Evolutionary conservation across 2,329 filamentous ascomycete genomes (phyloP), one percentile per base, ranked within the genome.

Genomic region (Cladosporium sp.): DNA sequence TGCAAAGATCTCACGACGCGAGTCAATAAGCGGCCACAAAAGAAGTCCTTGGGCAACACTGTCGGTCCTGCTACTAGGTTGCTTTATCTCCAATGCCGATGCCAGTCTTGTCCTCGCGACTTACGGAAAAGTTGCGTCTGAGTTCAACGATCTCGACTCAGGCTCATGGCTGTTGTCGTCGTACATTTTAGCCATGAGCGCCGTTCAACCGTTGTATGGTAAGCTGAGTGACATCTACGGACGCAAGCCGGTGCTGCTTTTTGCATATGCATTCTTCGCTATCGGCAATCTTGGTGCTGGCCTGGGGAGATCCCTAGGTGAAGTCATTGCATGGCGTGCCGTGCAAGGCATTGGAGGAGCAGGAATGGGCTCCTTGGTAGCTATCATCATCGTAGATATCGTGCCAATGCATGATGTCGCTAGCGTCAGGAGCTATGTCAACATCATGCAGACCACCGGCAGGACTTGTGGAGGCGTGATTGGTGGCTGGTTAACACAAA

Each of bases 31-130:
- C 32, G 56, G 58, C 22, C 44, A 58, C 55, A 44, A 48, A 15
- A 56, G 36, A 42, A 56, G 61, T 4, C 60, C 66, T 8, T 69
- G 62, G 55, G 62, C 60, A 3, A 67, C 65, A 7, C 62, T 72
- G 12, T 70, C 68, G 4, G 67, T 70, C 1, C 61, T 71, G 1
- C 56, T 71, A 1, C 61, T 71, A 77, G 83, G 83, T 10, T 83
- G 87, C 13, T 89, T 90, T 62, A 81, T 88, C 12, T 80, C 82
- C 6, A 85, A 86, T 56, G 80, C 82, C 15, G 88, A 91, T 65
- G 73, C 75, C 0, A 86, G 84, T 1, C 73, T 90, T 0, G 79
- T 90, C 0, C 73, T 90, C 32, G 86, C 88, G 0, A 88, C 86
- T 0, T 83, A 87, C 58, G 80, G 82, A 0, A 75, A 69, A n/a